A percentile compares a stretch with the other conserved stretches of the same genome.
These are phyloP conservation scores for Tulasnella sp. DNA, from an alignment of 768 basidiomycete genomes.

Conservation along the genomic window DNA sequence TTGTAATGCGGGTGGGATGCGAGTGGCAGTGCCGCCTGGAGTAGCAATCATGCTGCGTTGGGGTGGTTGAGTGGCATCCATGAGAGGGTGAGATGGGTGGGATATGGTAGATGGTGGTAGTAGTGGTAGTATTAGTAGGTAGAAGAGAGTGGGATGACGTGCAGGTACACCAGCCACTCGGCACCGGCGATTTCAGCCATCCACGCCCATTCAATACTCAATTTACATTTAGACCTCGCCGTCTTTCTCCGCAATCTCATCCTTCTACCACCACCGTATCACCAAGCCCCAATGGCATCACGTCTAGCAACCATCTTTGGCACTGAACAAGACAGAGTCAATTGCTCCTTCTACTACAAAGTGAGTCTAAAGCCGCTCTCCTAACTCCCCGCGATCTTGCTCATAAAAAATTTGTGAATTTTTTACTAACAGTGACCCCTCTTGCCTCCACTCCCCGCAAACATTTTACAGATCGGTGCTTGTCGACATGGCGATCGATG, in stretches of 20 bases:
- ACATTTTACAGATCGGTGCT: conserved; percentile 70
- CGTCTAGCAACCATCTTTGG: conserved; percentile 87
- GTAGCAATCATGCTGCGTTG: conserved; percentile 5
- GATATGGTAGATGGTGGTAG: not conserved
- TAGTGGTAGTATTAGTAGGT: not conserved
- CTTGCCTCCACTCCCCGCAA: conserved; percentile 16
- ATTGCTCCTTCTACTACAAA: conserved; percentile 99
- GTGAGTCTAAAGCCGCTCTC: conserved; percentile 33
- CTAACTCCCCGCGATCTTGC: not conserved
- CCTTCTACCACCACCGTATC: not conserved
- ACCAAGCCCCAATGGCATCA: conserved; percentile 16
- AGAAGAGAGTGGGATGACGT: too few species aligned
- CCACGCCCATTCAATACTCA: too few species aligned
- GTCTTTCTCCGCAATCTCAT: not conserved
- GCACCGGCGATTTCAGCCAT: too few species aligned
- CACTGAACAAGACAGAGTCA: conserved; percentile 90
- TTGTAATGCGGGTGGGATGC: conserved; percentile 81
- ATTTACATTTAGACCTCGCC: not conserved
- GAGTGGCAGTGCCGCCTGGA: conserved; percentile 34
- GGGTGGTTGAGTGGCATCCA: conserved; percentile 19
- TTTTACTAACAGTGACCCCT: not conserved
- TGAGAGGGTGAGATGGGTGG: conserved; percentile 17
- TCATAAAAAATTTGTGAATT: not conserved
- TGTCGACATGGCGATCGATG: conserved; percentile 98
- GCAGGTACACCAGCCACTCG: too few species aligned